Evolutionary conservation across 2,329 filamentous ascomycete species (phyloP).

Genomic region (Penicillium psychrosexuale): DNA sequence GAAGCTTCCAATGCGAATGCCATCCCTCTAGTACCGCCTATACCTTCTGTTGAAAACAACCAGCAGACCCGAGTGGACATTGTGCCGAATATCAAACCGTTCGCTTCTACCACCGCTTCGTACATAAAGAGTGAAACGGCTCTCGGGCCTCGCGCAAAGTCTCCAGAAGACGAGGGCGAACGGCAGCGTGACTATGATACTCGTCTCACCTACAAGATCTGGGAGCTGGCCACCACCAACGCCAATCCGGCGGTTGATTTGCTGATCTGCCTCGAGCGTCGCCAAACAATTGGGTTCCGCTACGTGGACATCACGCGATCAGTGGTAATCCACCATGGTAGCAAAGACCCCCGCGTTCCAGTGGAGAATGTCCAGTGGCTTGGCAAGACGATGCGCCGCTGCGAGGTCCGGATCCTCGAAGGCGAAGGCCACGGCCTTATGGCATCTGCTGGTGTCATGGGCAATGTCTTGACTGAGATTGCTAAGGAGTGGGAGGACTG

Average conservation of each 20-base stretch:
- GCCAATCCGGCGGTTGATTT: constrained; percentile 94
- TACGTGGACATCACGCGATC: constrained; percentile 93
- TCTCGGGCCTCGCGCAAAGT: constrained; percentile 20
- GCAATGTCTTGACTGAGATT: constrained; percentile 89
- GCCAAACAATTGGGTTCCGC: constrained; percentile 88
- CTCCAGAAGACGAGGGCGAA: constrained; percentile 32
- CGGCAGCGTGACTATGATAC: constrained; percentile 64
- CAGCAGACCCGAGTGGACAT: constrained; percentile 19
- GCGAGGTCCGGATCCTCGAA: constrained; percentile 85
- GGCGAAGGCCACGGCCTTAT: constrained; percentile 94
- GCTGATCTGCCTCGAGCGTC: constrained; percentile 84
- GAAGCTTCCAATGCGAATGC: constrained; percentile 41
- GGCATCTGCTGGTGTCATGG: constrained; percentile 92
- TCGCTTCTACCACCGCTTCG: constrained; percentile 14
- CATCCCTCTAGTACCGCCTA: constrained; percentile 52
- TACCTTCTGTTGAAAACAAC: constrained; percentile 14
- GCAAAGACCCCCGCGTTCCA: constrained; percentile 83
- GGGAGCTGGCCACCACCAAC: constrained; percentile 85
- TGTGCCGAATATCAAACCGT: constrained; percentile 16
- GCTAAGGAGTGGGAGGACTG: constrained; percentile 90
- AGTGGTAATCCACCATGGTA: constrained; percentile 92
- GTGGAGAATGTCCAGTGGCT: constrained; percentile 95
- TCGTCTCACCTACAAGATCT: constrained; percentile 86
- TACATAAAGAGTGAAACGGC: constrained; percentile 23
- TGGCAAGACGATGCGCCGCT: constrained; percentile 86